phyloP scores from a whole-genome alignment of 106 monocot genomes.

The Dendrobium nobile region DNA sequence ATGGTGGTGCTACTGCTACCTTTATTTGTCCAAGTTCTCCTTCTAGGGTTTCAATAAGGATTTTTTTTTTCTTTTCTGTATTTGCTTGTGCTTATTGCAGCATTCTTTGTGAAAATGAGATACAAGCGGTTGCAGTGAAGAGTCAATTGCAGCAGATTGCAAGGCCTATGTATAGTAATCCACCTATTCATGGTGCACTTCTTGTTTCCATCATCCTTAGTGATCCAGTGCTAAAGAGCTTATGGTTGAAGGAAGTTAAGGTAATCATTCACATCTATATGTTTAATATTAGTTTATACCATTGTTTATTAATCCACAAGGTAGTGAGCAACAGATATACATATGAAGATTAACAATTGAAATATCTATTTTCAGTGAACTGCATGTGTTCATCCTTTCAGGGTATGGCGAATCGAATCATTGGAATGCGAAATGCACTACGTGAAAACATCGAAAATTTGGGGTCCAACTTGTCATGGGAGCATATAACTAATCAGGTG shows the following conservation, averaged over 20 bases:
- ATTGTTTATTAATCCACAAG: background rate
- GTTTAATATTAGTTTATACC: background rate
- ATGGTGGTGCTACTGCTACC: too few species aligned
- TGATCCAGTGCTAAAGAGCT: constrained; percentile 74
- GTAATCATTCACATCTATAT: constrained; percentile 19
- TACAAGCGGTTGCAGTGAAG: constrained; percentile 93
- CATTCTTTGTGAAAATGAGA: constrained; percentile 85
- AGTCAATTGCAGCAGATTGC: constrained; percentile 98
- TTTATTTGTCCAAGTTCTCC: too few species aligned
- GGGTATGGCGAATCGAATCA: constrained; percentile 98
- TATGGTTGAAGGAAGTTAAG: constrained; percentile 96
- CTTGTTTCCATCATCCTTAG: constrained; percentile 78
- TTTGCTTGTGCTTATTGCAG: constrained; percentile 21
- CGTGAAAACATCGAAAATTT: constrained; percentile 77
- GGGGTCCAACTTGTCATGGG: constrained; percentile 90
- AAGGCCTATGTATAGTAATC: constrained; percentile 98
- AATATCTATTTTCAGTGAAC: too few species aligned
- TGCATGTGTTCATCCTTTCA: constrained; percentile 17
- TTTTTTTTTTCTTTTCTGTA: too few species aligned
- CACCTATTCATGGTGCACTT: constrained; percentile 86
- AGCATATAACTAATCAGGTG: constrained; percentile 96
- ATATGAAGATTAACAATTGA: too few species aligned
- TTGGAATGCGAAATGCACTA: constrained; percentile 82
- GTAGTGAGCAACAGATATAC: too few species aligned
- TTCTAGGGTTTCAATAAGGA: too few species aligned